Evolutionary conservation across 129 eudicot genomes (phyloP).

Genomic region (Ambrosia trifida): DNA sequence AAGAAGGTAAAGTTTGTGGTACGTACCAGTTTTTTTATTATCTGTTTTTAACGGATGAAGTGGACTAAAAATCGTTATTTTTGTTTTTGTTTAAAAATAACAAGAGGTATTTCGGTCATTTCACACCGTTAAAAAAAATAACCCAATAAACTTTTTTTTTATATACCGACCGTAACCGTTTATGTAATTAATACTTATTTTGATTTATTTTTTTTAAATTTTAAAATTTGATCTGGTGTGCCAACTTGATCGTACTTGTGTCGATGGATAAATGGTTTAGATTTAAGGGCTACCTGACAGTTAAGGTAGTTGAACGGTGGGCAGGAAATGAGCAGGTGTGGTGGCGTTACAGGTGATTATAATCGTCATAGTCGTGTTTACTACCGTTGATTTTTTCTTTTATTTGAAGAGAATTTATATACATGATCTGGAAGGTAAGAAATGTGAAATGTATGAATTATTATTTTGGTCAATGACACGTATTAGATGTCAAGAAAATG

Average conservation of each 20-base stretch:
- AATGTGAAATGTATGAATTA: conserved; percentile 31
- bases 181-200: no score
- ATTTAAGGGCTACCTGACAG: not conserved
- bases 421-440: conserved; percentile 31
- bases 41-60: no score
- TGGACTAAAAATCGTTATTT: no score
- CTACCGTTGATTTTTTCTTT: conserved; percentile 8
- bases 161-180: no score
- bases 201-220: not conserved
- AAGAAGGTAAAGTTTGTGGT: no score
- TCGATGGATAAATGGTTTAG: not conserved
- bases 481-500: not conserved
- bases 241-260: not conserved
- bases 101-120: no score
- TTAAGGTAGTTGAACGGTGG: conserved; percentile 23
- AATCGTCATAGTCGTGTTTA: conserved; percentile 16
- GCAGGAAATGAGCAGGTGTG: conserved; percentile 11
- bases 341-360: conserved; percentile 28
- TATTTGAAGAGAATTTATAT: conserved; percentile 13
- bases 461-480: conserved; percentile 25
- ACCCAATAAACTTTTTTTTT: no score
- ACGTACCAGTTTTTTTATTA: no score
- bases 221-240: conserved; percentile 21
- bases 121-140: no score
- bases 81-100: no score